Conservation (phyloP, 139 green algal species). For the Pleodorina starrii region DNA sequence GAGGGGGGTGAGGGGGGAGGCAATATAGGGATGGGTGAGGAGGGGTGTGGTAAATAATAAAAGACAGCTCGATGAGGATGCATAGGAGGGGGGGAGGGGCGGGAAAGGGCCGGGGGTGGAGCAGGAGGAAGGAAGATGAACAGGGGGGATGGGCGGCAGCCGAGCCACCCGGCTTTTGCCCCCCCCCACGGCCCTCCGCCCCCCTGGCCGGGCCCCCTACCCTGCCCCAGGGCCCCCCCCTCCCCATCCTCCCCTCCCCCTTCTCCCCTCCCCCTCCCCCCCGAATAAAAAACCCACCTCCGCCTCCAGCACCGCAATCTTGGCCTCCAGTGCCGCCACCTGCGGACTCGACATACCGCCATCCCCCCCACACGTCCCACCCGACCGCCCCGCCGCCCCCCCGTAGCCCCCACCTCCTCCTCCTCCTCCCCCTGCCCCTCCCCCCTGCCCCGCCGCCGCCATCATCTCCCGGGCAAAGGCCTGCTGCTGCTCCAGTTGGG, state of each 20-base stretch:
- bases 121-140: not conserved
- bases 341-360: slow-evolving; percentile 16
- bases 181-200: no score
- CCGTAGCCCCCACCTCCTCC: no score
- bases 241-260: no score
- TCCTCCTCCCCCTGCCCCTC: not conserved
- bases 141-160: no score
- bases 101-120: not conserved
- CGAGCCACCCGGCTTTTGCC: no score
- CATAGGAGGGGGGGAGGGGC: not conserved
- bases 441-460: slow-evolving; percentile 21
- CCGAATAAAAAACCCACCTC: slow-evolving; percentile 25
- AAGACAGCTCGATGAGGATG: no score
- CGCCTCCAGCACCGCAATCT: slow-evolving; percentile 29
- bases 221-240: no score
- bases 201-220: not conserved
- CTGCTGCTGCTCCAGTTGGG: slow-evolving; percentile 54
- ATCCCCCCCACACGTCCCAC: not conserved
- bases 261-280: no score
- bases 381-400: no score
- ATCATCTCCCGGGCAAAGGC: slow-evolving; percentile 37
- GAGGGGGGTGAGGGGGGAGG: not conserved
- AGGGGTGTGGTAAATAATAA: not conserved
- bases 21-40: not conserved
- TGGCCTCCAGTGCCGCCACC: slow-evolving; percentile 40